Evolutionary conservation across 2,329 filamentous ascomycete species (phyloP), one percentile per base, ranked within the genome.

Genomic region (Botrytis elliptica): DNA sequence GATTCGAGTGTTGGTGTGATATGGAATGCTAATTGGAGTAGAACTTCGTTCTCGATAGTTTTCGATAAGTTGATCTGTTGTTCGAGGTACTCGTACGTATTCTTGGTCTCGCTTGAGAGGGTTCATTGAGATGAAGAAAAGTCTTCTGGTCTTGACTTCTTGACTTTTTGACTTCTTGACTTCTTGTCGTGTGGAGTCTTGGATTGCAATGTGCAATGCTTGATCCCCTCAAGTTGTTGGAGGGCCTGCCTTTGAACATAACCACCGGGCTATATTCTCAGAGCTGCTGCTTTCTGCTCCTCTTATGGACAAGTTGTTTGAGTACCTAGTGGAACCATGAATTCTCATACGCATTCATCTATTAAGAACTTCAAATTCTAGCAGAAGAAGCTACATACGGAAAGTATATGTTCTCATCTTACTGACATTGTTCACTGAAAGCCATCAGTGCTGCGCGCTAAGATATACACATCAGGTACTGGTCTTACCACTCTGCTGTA

Each of bases 261-360:
- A 16, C 3, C 22, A 2, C 12, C 7, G 22, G 1, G 22, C 5
- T 8, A 16, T 14, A 7, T 62, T 4, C 1, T 40, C 6, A 14
- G 25, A 1, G 33, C 12, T n/a, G 10, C 14, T 40, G 0, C 12
- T 3, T 22, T 38, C 38, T 25, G 22, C 2, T 1, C 4, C 3
- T n/a, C 1, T 16, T 18, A n/a, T 16, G 3, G 1, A 12, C 1
- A 9, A 0, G 6, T 8, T 33, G 33, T 33, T 33, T 33, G 33
- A 33, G 33, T 33, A 33, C 33, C 33, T 33, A 33, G 33, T 33
- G 33, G 33, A 33, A 33, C 33, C 33, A 33, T 33, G 33, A 33
- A 33, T 33, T 33, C 33, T 33, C 33, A 33, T 33, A 33, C 33
- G 33, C 33, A 33, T 4, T 33, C 33, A 33, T 33, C 33, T 33